Base-by-base conservation (phyloP, 2,329 filamentous ascomycete genomes). In the Rhexocercosporidium sp. region DNA sequence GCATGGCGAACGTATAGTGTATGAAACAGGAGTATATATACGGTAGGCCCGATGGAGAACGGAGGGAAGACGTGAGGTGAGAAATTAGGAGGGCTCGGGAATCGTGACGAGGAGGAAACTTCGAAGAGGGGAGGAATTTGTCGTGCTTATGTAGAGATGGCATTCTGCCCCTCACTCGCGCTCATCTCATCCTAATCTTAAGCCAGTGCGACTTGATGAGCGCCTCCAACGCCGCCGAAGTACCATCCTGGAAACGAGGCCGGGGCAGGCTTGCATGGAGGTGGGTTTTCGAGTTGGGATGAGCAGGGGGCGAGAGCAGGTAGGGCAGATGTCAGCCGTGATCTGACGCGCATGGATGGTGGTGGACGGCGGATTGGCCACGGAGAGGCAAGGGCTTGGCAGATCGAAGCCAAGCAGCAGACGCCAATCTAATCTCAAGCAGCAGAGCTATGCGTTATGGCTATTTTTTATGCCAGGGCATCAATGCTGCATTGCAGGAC, bases 271-370 rank as follows among this genome's bases (percentile, higher is more conserved):
- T 60, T 60, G 57, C 57, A 60, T 60, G 57, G 39, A 31, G 57
- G 27, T 27, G 47, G 31, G 57, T n/a, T 44, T 47, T 60, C 39
- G 56, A 60, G 57, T 46, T 60, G 57, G 39, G 57, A 60, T 60
- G 57, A 47, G 39, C 39, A 46, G 56, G 56, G 56, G 25, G 29
- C 16, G 27, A 18, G 8, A 59, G 37, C n/a, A 59, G 37, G 56
- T 59, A 59, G 34, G 56, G 56, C 39, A 46, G 39, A 44, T 41
- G 62, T 65, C 20, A 65, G 63, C 63, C 34, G 63, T 65, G 56
- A 65, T 60, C 63, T 65, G 63, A 65, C 63, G 63, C 63, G 63
- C 63, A 37, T 37, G 34, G 34, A 65, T 65, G 14, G 34, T 34
- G 34, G 29, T 37, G 29, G 29, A 56, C 22, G 29, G 8, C 25